These are phyloP conservation scores for Coniochaeta sp. DNA, from an alignment of 2,329 filamentous ascomycete genomes.

Conservation along the genomic window DNA sequence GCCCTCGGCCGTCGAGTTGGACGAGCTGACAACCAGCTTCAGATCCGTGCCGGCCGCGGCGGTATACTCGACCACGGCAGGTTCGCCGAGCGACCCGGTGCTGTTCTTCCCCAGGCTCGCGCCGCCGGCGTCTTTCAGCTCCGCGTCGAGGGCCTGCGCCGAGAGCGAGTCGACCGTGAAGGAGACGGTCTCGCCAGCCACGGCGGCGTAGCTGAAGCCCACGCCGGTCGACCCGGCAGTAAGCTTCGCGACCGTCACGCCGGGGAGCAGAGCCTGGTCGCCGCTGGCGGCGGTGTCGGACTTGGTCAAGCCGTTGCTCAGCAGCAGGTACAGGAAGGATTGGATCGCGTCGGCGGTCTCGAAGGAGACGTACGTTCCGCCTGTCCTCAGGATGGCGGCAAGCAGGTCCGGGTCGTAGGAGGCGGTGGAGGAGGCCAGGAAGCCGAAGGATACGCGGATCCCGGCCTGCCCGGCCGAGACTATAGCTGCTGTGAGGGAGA, in stretches of 20 bases:
- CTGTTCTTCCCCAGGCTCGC: constrained; percentile 6
- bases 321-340: constrained; percentile 11
- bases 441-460: constrained; percentile 13
- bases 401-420: constrained; percentile 6
- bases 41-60: constrained; percentile 2
- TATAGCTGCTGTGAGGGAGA: constrained; percentile 7
- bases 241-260: constrained; percentile 9
- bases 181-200: constrained; percentile 6
- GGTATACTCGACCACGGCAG: constrained; percentile 2
- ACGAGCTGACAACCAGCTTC: constrained; percentile 6
- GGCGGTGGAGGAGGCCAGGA: constrained; percentile 8
- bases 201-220: constrained; percentile 7
- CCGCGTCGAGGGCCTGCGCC: constrained; percentile 5
- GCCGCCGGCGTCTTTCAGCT: constrained; percentile 6
- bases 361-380: constrained; percentile 11
- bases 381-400: constrained; percentile 6
- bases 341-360: constrained; percentile 10
- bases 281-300: constrained; percentile 4
- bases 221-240: constrained; percentile 3
- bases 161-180: constrained; percentile 9
- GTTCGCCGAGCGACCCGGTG: not conserved
- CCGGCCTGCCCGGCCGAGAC: constrained; percentile 6
- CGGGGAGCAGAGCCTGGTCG: constrained; percentile 8
- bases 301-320: constrained; percentile 10
- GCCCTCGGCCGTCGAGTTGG: constrained; percentile 6